Base-by-base conservation (phyloP, 495 filamentous ascomycete species). In the Penicillium herquei region DNA sequence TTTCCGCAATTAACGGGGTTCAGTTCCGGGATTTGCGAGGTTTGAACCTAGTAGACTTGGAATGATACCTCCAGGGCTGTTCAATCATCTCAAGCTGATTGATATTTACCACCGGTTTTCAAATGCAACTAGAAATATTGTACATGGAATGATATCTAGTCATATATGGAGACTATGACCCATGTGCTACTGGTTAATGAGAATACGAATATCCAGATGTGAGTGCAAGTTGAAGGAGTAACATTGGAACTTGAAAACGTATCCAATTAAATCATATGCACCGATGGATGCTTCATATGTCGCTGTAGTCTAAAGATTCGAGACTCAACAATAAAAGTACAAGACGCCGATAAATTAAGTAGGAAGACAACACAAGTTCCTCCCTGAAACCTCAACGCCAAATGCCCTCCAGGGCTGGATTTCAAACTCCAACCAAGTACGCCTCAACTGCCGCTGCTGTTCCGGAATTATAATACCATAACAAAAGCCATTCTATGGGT, bases 221-320 rank as follows among this genome's bases (percentile, higher is more conserved):
- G n/a, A n/a, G n/a, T n/a, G n/a, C n/a, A n/a, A n/a, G n/a, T n/a
- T n/a, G n/a, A n/a, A n/a, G n/a, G n/a, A n/a, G n/a, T 13, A 52
- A 53, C 43, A 17, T 7, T 42, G 32, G 32, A 17, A 47, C 32
- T 42, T 8, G 40, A 51, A 16, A 5, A 21, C n/a, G 26, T 10
- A 18, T 48, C 40, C 46, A 49, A 55, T 60, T 63, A 56, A 61
- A 56, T 18, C 47, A 59, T 42, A 59, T 58, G 49, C 61, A 55
- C 54, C 57, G 14, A 52, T 59, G 62, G 52, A 64, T 67, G 54
- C 62, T 46, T 31, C 14, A 5, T 52, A 58, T 58, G 54, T 39
- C 39, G 46, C 47, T 60, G 55, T 45, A 53, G 49, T 62, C 47
- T 58, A 55, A 58, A 49, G 21, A 33, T 42, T 31, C 16, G 40